phyloP scores from a whole-genome alignment of 768 basidiomycete genomes.

The Antrodiella citrinella region DNA sequence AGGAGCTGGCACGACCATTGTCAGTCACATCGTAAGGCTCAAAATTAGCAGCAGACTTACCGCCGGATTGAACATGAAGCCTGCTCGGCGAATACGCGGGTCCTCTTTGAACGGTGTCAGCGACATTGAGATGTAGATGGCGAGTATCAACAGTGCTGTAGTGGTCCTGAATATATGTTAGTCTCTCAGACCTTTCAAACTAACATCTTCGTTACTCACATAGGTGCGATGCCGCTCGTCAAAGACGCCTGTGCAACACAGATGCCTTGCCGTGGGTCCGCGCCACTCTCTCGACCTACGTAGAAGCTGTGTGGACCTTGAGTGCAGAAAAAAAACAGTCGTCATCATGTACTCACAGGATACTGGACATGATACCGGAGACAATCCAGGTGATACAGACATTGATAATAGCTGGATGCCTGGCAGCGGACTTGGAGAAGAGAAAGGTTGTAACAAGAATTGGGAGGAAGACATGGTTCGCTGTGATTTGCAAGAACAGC shows the following conservation, averaged over 20 bases:
- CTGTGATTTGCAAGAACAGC: slow-evolving; percentile 38
- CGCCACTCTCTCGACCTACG: slow-evolving; percentile 26
- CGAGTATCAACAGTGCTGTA: neutral
- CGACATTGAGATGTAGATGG: neutral
- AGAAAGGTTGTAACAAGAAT: slow-evolving; percentile 38
- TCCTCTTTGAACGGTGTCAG: neutral
- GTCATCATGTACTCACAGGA: slow-evolving; percentile 30
- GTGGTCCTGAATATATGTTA: neutral
- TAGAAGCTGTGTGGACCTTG: slow-evolving; percentile 25
- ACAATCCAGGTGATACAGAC: slow-evolving; percentile 41
- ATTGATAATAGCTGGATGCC: slow-evolving; percentile 38
- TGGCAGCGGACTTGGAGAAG: slow-evolving; percentile 27
- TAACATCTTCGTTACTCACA: slow-evolving; percentile 8
- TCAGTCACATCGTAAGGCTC: neutral
- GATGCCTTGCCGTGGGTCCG: slow-evolving; percentile 28
- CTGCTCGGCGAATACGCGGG: neutral
- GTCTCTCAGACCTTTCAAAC: neutral
- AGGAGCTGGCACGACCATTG: slow-evolving; percentile 8
- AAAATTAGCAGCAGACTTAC: neutral
- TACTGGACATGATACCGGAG: slow-evolving; percentile 32
- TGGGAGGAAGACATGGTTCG: slow-evolving; percentile 37
- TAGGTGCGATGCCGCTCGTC: slow-evolving; percentile 17
- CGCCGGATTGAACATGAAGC: neutral
- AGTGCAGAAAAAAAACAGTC: neutral
- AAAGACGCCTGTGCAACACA: slow-evolving; percentile 39